Evolutionary conservation across 2,329 filamentous ascomycete genomes (phyloP).

Genomic region (Furcasterigmium sp.): DNA sequence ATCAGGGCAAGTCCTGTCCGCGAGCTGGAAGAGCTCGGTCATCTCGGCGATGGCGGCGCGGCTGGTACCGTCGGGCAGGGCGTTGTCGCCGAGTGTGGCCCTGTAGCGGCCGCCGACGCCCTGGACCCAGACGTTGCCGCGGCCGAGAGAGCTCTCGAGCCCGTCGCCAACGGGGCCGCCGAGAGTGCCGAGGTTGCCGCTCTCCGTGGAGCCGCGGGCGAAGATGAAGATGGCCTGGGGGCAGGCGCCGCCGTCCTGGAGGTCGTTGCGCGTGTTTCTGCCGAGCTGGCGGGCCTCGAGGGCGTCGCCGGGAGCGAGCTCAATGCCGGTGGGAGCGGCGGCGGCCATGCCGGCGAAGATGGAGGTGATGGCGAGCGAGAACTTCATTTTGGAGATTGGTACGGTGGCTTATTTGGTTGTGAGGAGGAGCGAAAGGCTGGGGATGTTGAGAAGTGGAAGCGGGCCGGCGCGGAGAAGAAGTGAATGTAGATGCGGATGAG

Average conservation of each 20-base stretch:
- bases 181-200: conserved; percentile 26
- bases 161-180: conserved; percentile 20
- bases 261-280: conserved; percentile 1
- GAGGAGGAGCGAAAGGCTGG: no score
- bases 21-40: conserved; percentile 24
- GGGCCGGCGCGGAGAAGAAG: no score
- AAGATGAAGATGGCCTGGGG: conserved; percentile 29
- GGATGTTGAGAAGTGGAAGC: no score
- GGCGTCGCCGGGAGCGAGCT: not conserved
- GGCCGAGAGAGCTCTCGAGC: conserved; percentile 19
- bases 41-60: conserved; percentile 22
- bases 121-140: conserved; percentile 29
- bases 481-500: no score
- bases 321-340: not conserved
- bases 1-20: conserved; percentile 26
- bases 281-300: conserved; percentile 2
- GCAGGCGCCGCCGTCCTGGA: conserved; percentile 1
- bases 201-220: conserved; percentile 30
- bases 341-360: conserved; percentile 2
- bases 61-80: conserved; percentile 22
- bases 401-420: no score
- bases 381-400: conserved; percentile 1
- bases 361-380: not conserved
- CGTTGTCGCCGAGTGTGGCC: conserved; percentile 24
- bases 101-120: conserved; percentile 34